These are phyloP conservation scores for Solanum appendiculatum DNA, from an alignment of 257 asterid species.

Conservation along the genomic window DNA sequence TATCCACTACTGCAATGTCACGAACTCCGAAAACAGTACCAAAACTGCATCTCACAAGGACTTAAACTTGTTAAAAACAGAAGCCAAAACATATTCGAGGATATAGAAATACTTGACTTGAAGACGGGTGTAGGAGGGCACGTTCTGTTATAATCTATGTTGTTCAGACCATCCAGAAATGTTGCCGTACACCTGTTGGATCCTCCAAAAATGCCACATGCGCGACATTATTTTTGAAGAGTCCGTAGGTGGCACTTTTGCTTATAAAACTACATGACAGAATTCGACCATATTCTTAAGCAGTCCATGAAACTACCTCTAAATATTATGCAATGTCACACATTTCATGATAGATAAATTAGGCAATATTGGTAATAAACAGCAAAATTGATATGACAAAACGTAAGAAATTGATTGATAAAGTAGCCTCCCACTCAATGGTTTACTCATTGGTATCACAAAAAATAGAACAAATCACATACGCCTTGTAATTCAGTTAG, in stretches of 20 bases:
- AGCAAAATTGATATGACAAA: neutral
- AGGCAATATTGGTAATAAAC: neutral
- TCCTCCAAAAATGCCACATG: neutral
- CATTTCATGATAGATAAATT: neutral
- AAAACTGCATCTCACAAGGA: slow-evolving; percentile 6
- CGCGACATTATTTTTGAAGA: neutral
- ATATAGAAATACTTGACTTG: neutral
- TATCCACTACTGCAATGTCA: neutral
- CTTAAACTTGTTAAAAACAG: neutral
- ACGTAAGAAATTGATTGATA: neutral
- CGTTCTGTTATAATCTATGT: neutral
- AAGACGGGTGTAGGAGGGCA: neutral
- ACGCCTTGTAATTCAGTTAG: neutral
- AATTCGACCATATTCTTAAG: neutral
- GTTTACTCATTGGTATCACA: neutral
- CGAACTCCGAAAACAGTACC: neutral
- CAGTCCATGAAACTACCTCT: neutral
- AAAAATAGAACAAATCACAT: neutral
- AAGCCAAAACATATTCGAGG: neutral
- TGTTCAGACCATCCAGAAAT: neutral
- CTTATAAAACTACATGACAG: neutral
- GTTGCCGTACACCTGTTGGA: neutral
- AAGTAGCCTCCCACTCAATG: neutral
- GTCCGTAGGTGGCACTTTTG: neutral
- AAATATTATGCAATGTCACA: neutral